Evolutionary conservation across 495 filamentous ascomycete species (phyloP).

Genomic region (Hypomontagnella submonticulosa): DNA sequence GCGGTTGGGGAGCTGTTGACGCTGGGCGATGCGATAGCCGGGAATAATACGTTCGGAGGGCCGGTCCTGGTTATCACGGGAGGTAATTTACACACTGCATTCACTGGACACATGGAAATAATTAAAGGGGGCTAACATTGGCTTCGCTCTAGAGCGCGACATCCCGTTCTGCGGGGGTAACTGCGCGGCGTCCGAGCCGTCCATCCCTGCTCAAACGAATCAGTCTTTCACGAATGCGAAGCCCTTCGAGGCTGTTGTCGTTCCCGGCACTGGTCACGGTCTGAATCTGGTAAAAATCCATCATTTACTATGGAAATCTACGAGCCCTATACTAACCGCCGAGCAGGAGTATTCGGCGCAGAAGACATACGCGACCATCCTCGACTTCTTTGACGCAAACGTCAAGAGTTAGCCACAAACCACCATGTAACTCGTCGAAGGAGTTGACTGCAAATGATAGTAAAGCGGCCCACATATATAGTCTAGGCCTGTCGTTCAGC

Average conservation of each 20-base stretch:
- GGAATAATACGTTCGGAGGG: constrained; percentile 52
- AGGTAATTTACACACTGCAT: constrained; percentile 28
- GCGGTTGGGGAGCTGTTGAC: constrained; percentile 64
- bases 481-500: too few species aligned
- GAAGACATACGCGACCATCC: constrained; percentile 18
- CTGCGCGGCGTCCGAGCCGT: constrained; percentile 55
- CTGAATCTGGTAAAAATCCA: constrained; percentile 54
- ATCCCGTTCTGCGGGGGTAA: constrained; percentile 65
- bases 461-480: too few species aligned
- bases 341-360: constrained; percentile 22
- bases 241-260: constrained; percentile 57
- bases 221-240: constrained; percentile 56
- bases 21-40: constrained; percentile 40
- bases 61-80: constrained; percentile 63
- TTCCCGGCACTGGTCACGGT: constrained; percentile 62
- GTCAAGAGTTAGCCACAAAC: neutral
- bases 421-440: too few species aligned
- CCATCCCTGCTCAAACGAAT: constrained; percentile 54
- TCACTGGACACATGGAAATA: neutral
- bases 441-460: too few species aligned
- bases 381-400: constrained; percentile 26
- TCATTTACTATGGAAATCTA: neutral
- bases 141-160: constrained; percentile 53
- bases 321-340: constrained; percentile 2
- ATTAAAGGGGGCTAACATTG: neutral